These are phyloP conservation scores for Adiantum capillusveneris DNA, from an alignment of 75 land plant species.

Conservation along the genomic window DNA sequence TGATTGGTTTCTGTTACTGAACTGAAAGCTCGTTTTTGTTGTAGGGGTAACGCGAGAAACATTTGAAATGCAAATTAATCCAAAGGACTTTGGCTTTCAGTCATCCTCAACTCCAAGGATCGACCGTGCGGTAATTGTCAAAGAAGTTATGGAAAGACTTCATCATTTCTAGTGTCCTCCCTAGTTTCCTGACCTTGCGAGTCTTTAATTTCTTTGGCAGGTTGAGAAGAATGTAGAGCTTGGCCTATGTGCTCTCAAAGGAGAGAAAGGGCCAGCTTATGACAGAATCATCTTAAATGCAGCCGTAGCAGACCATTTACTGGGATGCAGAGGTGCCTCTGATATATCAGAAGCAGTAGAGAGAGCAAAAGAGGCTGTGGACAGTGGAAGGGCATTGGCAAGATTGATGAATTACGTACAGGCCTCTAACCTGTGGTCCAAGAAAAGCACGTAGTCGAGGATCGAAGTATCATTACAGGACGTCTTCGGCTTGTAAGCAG, in stretches of 20 bases:
- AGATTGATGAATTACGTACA: conserved; percentile 67
- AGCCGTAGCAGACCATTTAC: conserved; percentile 81
- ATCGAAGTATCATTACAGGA: too few species aligned
- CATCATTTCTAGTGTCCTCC: conserved; percentile 1
- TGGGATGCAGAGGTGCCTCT: conserved; percentile 83
- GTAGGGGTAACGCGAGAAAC: conserved; percentile 79
- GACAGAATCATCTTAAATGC: conserved; percentile 94
- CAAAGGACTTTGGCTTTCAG: conserved; percentile 83
- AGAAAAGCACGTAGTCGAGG: too few species aligned
- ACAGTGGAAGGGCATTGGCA: conserved; percentile 79
- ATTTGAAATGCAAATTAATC: conserved; percentile 60
- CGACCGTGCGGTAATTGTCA: conserved; percentile 87
- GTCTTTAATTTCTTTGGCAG: conserved; percentile 35
- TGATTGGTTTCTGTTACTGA: too few species aligned
- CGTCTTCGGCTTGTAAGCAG: too few species aligned
- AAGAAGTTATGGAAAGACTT: too few species aligned
- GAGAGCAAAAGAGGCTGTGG: conserved; percentile 94
- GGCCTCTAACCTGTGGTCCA: background rate
- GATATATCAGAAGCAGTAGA: conserved; percentile 51
- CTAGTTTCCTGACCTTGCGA: background rate
- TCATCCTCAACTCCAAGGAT: conserved; percentile 86
- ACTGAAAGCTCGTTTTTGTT: conserved; percentile 5
- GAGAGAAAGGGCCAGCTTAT: conserved; percentile 87
- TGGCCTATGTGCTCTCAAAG: conserved; percentile 78
- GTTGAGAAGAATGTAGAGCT: conserved; percentile 69